Conservation (phyloP, 106 monocot species). For the Agapanthus africanus region DNA sequence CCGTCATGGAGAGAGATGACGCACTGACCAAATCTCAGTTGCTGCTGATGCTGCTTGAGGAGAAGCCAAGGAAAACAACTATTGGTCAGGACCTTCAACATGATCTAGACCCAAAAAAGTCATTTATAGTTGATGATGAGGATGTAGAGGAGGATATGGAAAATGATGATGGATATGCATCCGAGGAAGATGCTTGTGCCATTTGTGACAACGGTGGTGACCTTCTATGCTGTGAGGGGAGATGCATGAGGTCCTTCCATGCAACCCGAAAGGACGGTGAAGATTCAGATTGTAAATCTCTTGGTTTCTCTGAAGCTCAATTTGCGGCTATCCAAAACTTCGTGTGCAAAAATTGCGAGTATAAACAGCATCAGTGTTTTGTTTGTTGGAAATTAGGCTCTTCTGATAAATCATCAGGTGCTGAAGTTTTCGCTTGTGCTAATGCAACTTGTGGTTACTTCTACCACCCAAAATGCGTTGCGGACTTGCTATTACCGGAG, state of each 20-base stretch:
- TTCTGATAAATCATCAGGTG: constrained; percentile 44
- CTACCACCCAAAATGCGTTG: constrained; percentile 82
- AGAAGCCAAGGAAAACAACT: not conserved
- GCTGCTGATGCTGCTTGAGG: not conserved
- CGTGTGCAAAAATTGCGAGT: constrained; percentile 60
- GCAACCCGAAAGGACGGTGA: constrained; percentile 22
- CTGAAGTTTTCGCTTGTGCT: constrained; percentile 69
- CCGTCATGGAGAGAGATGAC: constrained; percentile 28
- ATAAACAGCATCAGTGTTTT: constrained; percentile 80
- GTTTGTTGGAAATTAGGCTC: constrained; percentile 62
- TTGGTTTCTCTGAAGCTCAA: constrained; percentile 42
- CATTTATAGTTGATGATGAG: constrained; percentile 18
- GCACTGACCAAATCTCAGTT: constrained; percentile 35
- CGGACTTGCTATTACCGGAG: constrained; percentile 31
- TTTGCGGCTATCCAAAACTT: constrained; percentile 57
- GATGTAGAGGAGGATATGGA: constrained; percentile 7
- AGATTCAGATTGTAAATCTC: constrained; percentile 40
- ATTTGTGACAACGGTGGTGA: no score
- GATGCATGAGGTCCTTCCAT: constrained; percentile 58
- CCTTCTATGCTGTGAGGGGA: constrained; percentile 56
- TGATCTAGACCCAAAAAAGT: constrained; percentile 1
- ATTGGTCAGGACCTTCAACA: constrained; percentile 1
- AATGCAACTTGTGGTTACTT: constrained; percentile 82
- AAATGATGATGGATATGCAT: constrained; percentile 16
- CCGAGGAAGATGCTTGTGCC: constrained; percentile 14